A percentile compares a stretch with the other conserved stretches of the same genome.
Evolutionary conservation across 768 basidiomycete genomes (phyloP).

Genomic region (Gloeostereum incarnatum): DNA sequence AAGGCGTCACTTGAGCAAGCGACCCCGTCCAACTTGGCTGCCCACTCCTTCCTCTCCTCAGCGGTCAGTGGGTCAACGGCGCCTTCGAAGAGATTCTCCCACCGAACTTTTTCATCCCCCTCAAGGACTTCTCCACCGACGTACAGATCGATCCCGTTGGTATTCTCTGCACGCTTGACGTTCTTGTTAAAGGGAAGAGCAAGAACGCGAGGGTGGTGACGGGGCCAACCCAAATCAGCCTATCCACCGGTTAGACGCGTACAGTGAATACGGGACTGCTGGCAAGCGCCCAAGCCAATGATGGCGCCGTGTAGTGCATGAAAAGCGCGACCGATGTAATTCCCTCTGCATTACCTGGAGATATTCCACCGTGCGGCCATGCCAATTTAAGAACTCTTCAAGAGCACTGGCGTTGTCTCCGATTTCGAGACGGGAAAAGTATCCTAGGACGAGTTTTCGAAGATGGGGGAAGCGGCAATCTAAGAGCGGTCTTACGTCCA

Average conservation of each 20-base stretch:
- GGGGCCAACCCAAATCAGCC: constrained; percentile 99
- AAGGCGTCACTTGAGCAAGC: constrained; percentile 96
- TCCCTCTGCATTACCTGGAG: too few relatives aligned
- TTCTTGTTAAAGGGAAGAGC: constrained; percentile 94
- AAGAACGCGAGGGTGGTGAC: constrained; percentile 92
- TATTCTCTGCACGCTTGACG: constrained; percentile 95
- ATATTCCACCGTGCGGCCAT: too few relatives aligned
- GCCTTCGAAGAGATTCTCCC: constrained; percentile 82
- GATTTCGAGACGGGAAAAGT: too few relatives aligned
- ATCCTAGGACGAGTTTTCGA: too few relatives aligned
- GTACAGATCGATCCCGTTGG: constrained; percentile 96
- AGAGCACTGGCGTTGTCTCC: too few relatives aligned
- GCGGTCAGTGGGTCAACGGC: constrained; percentile 55
- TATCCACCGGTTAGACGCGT: constrained; percentile 95
- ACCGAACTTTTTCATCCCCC: constrained; percentile 82
- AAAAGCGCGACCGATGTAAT: too few relatives aligned
- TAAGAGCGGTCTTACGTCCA: too few relatives aligned
- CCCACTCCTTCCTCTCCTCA: constrained; percentile 71
- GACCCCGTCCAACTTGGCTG: constrained; percentile 67
- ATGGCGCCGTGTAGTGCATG: constrained; percentile 87
- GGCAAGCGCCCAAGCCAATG: constrained; percentile 94
- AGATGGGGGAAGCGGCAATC: too few relatives aligned
- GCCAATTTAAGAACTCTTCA: too few relatives aligned
- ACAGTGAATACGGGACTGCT: constrained; percentile 99
- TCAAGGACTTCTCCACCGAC: constrained; percentile 86